Conservation (phyloP, 2,329 filamentous ascomycete genomes). For the Calcarisporium arbuscula region DNA sequence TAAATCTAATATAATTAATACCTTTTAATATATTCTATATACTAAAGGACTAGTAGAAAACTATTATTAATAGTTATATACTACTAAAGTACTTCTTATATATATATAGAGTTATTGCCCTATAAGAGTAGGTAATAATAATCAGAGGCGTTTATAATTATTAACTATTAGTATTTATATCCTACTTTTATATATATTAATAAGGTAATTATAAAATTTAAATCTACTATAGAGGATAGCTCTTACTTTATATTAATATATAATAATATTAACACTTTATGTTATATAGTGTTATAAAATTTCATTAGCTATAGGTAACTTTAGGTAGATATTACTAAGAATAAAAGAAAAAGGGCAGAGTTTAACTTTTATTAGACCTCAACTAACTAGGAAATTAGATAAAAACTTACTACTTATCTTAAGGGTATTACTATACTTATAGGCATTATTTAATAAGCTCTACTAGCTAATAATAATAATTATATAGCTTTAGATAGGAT, state of each 20-base stretch:
- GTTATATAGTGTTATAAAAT: background rate
- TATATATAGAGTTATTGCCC: background rate
- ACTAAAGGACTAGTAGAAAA: background rate
- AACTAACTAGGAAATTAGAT: background rate
- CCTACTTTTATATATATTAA: background rate
- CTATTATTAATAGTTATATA: background rate
- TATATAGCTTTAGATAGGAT: background rate
- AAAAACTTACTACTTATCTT: background rate
- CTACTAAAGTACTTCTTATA: background rate
- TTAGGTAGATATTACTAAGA: no score
- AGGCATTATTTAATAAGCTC: no score
- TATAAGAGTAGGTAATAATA: background rate
- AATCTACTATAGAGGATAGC: no score
- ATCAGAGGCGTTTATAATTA: background rate
- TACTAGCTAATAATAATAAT: no score
- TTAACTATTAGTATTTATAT: background rate
- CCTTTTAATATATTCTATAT: no score
- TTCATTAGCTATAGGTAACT: no score
- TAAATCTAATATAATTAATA: background rate
- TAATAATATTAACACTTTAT: background rate
- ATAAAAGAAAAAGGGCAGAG: no score
- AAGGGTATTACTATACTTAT: background rate
- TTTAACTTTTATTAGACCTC: no score
- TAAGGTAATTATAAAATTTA: background rate
- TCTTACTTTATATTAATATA: background rate